A percentile compares a stretch with the other conserved stretches of the same genome.
These are phyloP conservation scores for Cyberlindnera xishuangbannaensis DNA, from an alignment of 805 yeast genomes.

Conservation along the genomic window DNA sequence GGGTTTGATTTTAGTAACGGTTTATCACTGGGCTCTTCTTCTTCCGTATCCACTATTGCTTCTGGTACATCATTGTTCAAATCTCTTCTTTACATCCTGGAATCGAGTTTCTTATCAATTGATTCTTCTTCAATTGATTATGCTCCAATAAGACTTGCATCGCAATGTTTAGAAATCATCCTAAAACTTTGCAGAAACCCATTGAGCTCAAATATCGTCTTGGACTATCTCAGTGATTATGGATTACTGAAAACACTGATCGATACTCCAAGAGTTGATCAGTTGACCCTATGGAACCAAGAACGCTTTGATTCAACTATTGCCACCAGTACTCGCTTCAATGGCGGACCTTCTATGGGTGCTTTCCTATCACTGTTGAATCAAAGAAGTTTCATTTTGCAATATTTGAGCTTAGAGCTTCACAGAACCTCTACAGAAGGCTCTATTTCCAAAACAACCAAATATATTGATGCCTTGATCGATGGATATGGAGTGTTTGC, in stretches of 20 bases:
- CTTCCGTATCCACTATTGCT: slow-evolving; percentile 43
- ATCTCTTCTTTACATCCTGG: slow-evolving; percentile 45
- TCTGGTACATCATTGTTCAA: slow-evolving; percentile 52
- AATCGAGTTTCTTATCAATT: slow-evolving; percentile 39
- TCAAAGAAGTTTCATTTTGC: slow-evolving; percentile 55
- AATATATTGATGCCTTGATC: slow-evolving; percentile 49
- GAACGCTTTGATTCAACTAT: slow-evolving; percentile 38
- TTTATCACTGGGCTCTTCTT: slow-evolving; percentile 42
- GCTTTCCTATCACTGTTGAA: slow-evolving; percentile 56
- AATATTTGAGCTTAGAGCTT: slow-evolving; percentile 67
- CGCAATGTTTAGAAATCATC: slow-evolving; percentile 55
- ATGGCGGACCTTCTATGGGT: slow-evolving; percentile 34
- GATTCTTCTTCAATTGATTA: slow-evolving; percentile 38
- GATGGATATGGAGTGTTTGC: slow-evolving; percentile 42
- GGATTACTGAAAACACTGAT: slow-evolving; percentile 49
- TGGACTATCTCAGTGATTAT: slow-evolving; percentile 46
- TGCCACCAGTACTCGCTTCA: slow-evolving; percentile 24
- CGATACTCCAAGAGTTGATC: slow-evolving; percentile 44
- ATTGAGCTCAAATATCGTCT: slow-evolving; percentile 43
- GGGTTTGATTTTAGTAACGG: slow-evolving; percentile 60
- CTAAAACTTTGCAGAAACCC: slow-evolving; percentile 55
- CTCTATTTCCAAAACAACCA: slow-evolving; percentile 44
- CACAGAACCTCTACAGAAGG: slow-evolving; percentile 45
- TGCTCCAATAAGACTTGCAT: slow-evolving; percentile 53
- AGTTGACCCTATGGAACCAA: slow-evolving; percentile 50